Conservation (phyloP, 2,329 filamentous ascomycete genomes). For the Mollisia scopiformis region DNA sequence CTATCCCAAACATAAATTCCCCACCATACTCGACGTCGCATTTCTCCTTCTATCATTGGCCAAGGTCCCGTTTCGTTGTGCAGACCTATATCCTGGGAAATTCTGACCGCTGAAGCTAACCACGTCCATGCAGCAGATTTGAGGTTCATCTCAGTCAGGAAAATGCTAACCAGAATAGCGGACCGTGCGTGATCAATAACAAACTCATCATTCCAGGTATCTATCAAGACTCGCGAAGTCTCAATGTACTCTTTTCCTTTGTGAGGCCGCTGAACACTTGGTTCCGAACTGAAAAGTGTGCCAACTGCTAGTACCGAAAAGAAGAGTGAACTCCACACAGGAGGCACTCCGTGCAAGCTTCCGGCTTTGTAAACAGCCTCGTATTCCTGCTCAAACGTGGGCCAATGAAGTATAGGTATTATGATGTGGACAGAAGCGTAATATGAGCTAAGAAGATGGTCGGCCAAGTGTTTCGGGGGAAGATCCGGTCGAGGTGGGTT, state of each 20-base stretch:
- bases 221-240: slow-evolving; percentile 67
- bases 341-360: slow-evolving; percentile 60
- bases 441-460: slow-evolving; percentile 76
- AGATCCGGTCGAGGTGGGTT: slow-evolving; percentile 63
- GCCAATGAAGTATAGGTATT: slow-evolving; percentile 88
- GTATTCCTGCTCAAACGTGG: slow-evolving; percentile 75
- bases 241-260: slow-evolving; percentile 72
- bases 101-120: slow-evolving; percentile 78
- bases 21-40: slow-evolving; percentile 92
- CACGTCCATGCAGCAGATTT: slow-evolving; percentile 86
- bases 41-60: slow-evolving; percentile 78
- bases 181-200: slow-evolving; percentile 75
- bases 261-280: slow-evolving; percentile 55
- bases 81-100: slow-evolving; percentile 82
- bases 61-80: slow-evolving; percentile 75
- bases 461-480: slow-evolving; percentile 70
- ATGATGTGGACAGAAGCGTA: slow-evolving; percentile 76
- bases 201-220: slow-evolving; percentile 81
- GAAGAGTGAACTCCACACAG: slow-evolving; percentile 78
- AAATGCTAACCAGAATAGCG: slow-evolving; percentile 75
- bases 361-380: slow-evolving; percentile 74
- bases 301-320: slow-evolving; percentile 85
- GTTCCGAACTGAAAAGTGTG: slow-evolving; percentile 68
- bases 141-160: slow-evolving; percentile 82
- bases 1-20: slow-evolving; percentile 88